Base-by-base conservation (phyloP, 129 eudicot species). In the Flaveria trinervia region DNA sequence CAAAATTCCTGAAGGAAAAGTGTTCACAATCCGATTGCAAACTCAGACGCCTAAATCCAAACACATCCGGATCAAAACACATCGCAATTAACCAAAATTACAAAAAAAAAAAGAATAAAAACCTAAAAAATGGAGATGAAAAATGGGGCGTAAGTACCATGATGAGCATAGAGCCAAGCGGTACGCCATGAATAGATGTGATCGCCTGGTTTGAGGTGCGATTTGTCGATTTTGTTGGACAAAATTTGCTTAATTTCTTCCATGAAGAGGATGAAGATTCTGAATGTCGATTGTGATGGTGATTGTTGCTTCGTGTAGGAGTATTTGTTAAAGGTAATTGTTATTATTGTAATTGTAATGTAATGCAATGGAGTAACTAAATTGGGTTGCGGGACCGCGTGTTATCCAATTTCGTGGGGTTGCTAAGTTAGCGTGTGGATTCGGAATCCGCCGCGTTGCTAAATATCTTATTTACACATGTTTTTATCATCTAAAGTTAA, bases 181-280 rank as follows among this genome's bases (percentile, higher is more conserved):
- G 70, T 79, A 33, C 97, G 84, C 97, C 97, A 92, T 3, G 97
- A 84, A 76, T 92, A 92, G 64, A 92, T 89, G 79, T 92, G 97
- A 84, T 92, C 97, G 28, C 97, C 97, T 7, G 91, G 83, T 74
- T 88, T 89, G 13, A 92, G 41, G 22, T 86, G 83, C 2, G 88
- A 84, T 70, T 75, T 86, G 22, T 36, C 28, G 62, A 87, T 77
- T 81, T 89, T 92, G 84, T 89, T 87, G 17, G 96, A 89, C 6
- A 85, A 73, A 28, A 92, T 76, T 26, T 76, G 84, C 74, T 77
- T 73, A 52, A 65, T 74, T 30, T 68, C 80, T 44, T 83, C 78
- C 85, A 74, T 75, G 7, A 28, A 70, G 15, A 22, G 13, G 39
- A 33, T 33, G 39, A 33, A 33, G 39, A 33, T 33, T 33, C 7